Conservation (phyloP, 768 basidiomycete species). For the Mycena venus region DNA sequence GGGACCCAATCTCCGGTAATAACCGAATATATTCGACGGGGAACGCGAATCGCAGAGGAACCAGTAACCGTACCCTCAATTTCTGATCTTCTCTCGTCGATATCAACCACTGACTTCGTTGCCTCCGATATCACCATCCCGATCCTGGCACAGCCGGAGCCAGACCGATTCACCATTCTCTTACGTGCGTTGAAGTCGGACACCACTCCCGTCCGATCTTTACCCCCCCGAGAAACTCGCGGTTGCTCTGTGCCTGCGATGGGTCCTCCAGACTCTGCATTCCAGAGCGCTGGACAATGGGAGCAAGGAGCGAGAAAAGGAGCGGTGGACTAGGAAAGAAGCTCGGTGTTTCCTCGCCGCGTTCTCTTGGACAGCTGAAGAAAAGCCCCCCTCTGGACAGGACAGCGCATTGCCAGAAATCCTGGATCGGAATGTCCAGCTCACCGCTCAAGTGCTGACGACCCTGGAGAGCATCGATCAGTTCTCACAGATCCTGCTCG, state of each 20-base stretch:
- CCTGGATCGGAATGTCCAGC: conserved; percentile 73
- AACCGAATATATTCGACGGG: conserved; percentile 77
- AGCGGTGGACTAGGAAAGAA: conserved; percentile 78
- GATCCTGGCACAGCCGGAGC: conserved; percentile 62
- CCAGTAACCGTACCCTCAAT: conserved; percentile 66
- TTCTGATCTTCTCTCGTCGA: conserved; percentile 58
- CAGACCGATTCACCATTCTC: conserved; percentile 67
- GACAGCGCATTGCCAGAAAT: conserved; percentile 51
- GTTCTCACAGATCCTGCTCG: conserved; percentile 72
- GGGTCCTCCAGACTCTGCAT: conserved; percentile 68
- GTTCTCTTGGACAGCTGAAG: conserved; percentile 49
- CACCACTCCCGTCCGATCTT: conserved; percentile 55
- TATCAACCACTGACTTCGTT: conserved; percentile 50
- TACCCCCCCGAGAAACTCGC: conserved; percentile 63
- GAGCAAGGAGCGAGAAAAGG: conserved; percentile 72
- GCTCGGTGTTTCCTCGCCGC: conserved; percentile 70
- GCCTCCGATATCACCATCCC: conserved; percentile 53
- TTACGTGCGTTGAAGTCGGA: conserved; percentile 71
- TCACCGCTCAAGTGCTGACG: conserved; percentile 73
- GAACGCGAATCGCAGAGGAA: conserved; percentile 73
- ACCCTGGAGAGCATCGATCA: conserved; percentile 72
- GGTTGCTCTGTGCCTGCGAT: conserved; percentile 71
- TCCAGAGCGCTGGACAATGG: conserved; percentile 63
- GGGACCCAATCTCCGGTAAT: conserved; percentile 44
- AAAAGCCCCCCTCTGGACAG: conserved; percentile 15